Conservation (phyloP, 129 eudicot species). For the Flaveria sonorensis region DNA sequence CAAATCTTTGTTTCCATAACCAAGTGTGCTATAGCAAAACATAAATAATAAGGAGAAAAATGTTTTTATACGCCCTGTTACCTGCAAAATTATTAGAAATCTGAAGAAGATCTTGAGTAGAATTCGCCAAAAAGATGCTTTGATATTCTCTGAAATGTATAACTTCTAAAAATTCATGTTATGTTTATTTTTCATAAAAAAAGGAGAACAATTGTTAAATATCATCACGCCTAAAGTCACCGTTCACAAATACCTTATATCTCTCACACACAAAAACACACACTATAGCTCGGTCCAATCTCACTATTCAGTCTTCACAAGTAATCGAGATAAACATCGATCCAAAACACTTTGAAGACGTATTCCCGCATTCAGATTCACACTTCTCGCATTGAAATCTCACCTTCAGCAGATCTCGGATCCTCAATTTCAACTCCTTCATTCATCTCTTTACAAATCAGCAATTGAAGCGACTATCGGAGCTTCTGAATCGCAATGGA, state of each 20-base stretch:
- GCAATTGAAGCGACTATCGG: conserved; percentile 19
- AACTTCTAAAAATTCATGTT: background rate
- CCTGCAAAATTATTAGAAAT: no score
- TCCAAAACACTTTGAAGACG: conserved; percentile 22
- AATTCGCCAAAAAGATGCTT: no score
- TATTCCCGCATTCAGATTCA: conserved; percentile 29
- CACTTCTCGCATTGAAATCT: conserved; percentile 23
- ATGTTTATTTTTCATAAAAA: background rate
- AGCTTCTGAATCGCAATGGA: conserved; percentile 28
- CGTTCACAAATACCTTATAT: background rate
- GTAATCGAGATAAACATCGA: conserved; percentile 19
- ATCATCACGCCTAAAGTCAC: conserved; percentile 12
- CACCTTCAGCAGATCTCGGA: conserved; percentile 22
- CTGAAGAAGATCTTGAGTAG: no score
- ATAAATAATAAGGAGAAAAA: no score
- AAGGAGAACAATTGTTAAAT: background rate
- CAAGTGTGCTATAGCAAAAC: no score
- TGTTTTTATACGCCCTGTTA: no score
- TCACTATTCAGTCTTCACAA: conserved; percentile 16
- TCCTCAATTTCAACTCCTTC: conserved; percentile 24
- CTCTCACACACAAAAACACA: conserved; percentile 14
- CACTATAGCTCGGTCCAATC: conserved; percentile 19
- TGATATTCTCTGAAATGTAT: no score
- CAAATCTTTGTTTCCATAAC: no score
- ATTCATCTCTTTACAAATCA: background rate